A percentile compares a stretch with the other conserved stretches of the same genome.
Evolutionary conservation across 225 moss, liverwort and hornwort species (phyloP).

Genomic region (Antitrichia curtipendula): DNA sequence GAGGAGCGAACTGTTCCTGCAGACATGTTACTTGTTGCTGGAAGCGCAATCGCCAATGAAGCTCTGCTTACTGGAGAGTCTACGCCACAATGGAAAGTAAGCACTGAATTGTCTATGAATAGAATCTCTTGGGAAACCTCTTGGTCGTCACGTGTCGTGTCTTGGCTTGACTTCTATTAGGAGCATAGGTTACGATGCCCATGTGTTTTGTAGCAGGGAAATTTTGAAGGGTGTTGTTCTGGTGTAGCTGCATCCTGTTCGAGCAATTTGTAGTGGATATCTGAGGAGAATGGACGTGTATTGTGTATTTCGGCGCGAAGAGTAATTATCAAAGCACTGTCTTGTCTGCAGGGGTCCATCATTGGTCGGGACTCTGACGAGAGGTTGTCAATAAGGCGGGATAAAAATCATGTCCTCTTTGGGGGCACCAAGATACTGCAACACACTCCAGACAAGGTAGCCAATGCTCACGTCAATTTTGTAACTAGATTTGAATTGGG

Average conservation of each 20-base stretch:
- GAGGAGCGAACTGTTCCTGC: conserved; percentile 97
- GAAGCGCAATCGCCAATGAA: conserved; percentile 93
- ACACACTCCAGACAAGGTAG: conserved; percentile 82
- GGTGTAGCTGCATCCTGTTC: neutral
- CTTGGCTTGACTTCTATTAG: neutral
- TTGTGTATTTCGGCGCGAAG: neutral
- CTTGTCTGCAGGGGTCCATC: conserved; percentile 55
- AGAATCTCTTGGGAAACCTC: neutral
- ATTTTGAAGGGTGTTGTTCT: neutral
- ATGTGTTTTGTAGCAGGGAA: neutral
- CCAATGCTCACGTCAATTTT: neutral
- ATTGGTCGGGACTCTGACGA: conserved; percentile 58
- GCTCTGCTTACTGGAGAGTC: conserved; percentile 95
- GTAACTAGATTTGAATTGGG: neutral
- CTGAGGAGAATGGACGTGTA: neutral
- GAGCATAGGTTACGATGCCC: neutral
- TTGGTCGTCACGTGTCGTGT: neutral
- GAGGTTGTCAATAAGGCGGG: conserved; percentile 76
- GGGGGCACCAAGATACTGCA: conserved; percentile 97
- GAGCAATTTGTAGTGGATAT: neutral
- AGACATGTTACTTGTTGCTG: conserved; percentile 88
- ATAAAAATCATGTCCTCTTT: conserved; percentile 86
- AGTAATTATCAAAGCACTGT: neutral
- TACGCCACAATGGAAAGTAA: conserved; percentile 99
- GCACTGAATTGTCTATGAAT: neutral